Evolutionary conservation across 768 basidiomycete species (phyloP), one percentile per base, ranked within the genome.

Genomic region (Tulasnella sp.): DNA sequence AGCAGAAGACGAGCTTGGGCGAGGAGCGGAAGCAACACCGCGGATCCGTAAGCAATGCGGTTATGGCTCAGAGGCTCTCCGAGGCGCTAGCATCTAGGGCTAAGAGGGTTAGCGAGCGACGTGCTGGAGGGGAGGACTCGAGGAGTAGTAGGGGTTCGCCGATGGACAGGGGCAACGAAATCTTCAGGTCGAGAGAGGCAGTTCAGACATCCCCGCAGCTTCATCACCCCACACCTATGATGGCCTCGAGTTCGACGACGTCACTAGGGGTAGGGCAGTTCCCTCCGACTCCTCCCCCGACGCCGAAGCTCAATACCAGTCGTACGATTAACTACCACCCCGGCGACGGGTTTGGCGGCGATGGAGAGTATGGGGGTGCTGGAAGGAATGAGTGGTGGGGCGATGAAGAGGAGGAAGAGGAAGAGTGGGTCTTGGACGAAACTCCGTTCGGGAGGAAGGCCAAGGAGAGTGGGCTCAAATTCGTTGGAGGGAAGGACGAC

Each of bases 361-460:
- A 51, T 41, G 59, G 41, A 4, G 59, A 51, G 29, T 45, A 53
- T 25, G 51, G 44, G 27, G 41, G 52, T 30, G 50, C 49, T 45
- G 59, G 49, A 1, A 3, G 27, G 19, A 51, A 48, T 27, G n/a
- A 17, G n/a, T 50, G 52, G 17, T n/a, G 21, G 17, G 49, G 49
- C 25, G 31, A 41, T 17, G 21, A 22, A 9, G 53, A 55, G 53
- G 60, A 48, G 27, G 60, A 53, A 15, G 54, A 54, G 27, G 49
- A 49, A 2, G 48, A 51, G 53, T 59, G 53, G 41, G 61, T 48
- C 17, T 71, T 69, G 45, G 68, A 72, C 55, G 87, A 88, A 62
- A 79, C 85, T 38, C 91, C 91, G n/a, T 93, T 93, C 71, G 87
- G 81, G 53, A 71, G 83, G n/a, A 76, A 86, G 19, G 89, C 91